Evolutionary conservation across 2,329 filamentous ascomycete species (phyloP).

Genomic region (Xylaria polymorpha): DNA sequence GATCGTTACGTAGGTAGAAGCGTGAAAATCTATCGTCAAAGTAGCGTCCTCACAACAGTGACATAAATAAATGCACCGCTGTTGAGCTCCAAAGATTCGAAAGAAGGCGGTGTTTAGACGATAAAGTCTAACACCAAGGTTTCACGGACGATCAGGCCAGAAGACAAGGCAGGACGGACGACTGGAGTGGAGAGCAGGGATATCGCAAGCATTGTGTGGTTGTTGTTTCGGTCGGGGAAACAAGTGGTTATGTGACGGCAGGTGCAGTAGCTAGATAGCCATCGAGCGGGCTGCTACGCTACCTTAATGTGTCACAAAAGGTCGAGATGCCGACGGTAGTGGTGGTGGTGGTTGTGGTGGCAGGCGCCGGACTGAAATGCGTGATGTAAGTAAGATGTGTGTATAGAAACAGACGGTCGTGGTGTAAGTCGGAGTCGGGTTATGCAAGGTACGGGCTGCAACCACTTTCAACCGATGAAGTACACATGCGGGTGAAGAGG

Average conservation of each 20-base stretch:
- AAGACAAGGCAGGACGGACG: slow-evolving; percentile 70
- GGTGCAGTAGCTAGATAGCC: slow-evolving; percentile 50
- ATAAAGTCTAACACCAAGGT: slow-evolving; percentile 57
- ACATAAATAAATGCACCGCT: slow-evolving; percentile 44
- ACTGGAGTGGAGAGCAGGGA: slow-evolving; percentile 64
- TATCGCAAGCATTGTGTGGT: slow-evolving; percentile 68
- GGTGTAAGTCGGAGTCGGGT: slow-evolving; percentile 33
- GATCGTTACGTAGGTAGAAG: slow-evolving; percentile 53
- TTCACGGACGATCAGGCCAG: slow-evolving; percentile 69
- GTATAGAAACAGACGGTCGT: background rate
- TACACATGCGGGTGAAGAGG: slow-evolving; percentile 40
- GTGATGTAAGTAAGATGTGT: slow-evolving; percentile 14
- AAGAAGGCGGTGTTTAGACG: slow-evolving; percentile 59
- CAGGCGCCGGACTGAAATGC: slow-evolving; percentile 2
- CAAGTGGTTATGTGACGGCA: slow-evolving; percentile 50
- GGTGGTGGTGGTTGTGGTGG: background rate
- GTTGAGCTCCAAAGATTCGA: slow-evolving; percentile 58
- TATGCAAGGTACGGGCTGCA: slow-evolving; percentile 52
- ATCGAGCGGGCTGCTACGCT: slow-evolving; percentile 49
- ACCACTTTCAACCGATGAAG: slow-evolving; percentile 45
- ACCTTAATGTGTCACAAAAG: slow-evolving; percentile 40
- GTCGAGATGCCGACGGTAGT: slow-evolving; percentile 9
- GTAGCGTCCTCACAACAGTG: slow-evolving; percentile 55
- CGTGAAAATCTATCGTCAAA: slow-evolving; percentile 56
- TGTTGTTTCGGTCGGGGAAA: slow-evolving; percentile 49